Conservation (phyloP, 192 early-diverging fungal species). For the Piromyces finnis region DNA sequence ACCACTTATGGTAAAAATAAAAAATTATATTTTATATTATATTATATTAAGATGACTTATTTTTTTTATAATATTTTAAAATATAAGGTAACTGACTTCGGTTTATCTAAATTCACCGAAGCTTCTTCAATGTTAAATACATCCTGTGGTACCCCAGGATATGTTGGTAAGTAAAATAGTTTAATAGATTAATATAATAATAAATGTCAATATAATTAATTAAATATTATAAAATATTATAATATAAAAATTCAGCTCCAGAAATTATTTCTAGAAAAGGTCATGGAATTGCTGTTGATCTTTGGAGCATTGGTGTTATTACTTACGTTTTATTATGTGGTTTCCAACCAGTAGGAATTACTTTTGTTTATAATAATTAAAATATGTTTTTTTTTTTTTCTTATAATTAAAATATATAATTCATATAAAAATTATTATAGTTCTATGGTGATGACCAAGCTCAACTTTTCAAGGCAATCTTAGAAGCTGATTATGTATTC, state of each 20-base stretch:
- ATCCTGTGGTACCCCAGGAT: background rate
- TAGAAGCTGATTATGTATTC: slow-evolving; percentile 44
- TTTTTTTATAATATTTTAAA: background rate
- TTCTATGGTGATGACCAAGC: slow-evolving; percentile 11
- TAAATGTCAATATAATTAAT: background rate
- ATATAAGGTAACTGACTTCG: background rate
- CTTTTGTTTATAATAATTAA: background rate
- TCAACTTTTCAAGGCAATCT: slow-evolving; percentile 44
- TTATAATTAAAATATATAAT: too few species aligned
- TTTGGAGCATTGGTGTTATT: slow-evolving; percentile 58
- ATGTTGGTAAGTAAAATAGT: background rate
- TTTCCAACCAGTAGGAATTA: slow-evolving; percentile 23
- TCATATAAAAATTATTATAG: too few species aligned
- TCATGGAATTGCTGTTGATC: slow-evolving; percentile 45
- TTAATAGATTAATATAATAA: too few species aligned
- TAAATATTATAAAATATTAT: background rate
- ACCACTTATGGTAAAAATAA: background rate
- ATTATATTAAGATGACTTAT: too few species aligned
- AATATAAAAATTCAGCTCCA: slow-evolving; percentile 17
- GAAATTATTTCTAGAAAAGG: slow-evolving; percentile 44
- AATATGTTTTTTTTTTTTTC: slow-evolving; percentile 14
- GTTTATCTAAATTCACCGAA: background rate
- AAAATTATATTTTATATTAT: too few species aligned
- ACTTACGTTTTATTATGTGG: slow-evolving; percentile 29
- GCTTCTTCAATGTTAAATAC: background rate